Evolutionary conservation across 2,329 filamentous ascomycete species (phyloP).

Genomic region (Aspergillus nomiae): DNA sequence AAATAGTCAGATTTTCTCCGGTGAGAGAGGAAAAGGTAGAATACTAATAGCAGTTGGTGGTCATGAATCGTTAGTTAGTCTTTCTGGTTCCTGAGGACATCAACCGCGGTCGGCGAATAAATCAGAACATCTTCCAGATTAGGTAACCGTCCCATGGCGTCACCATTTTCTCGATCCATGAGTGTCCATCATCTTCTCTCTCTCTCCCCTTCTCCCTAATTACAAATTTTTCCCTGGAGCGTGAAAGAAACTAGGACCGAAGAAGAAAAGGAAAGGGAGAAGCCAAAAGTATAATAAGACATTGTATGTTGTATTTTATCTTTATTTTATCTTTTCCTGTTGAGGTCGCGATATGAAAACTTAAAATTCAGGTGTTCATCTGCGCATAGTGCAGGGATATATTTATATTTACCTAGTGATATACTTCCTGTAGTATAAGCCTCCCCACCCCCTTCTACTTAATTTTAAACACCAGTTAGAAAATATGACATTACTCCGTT

Average conservation of each 20-base stretch:
- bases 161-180: not conserved
- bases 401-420: not conserved
- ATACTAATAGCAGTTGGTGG: not conserved
- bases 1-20: not conserved
- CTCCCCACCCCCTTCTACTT: not conserved
- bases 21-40: not conserved
- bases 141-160: not conserved
- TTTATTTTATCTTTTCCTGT: not conserved
- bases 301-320: not conserved
- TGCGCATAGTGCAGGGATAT: not conserved
- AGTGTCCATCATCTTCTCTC: not conserved
- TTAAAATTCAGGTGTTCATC: not conserved
- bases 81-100: not conserved
- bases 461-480: not conserved
- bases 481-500: not conserved
- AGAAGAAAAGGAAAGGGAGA: not conserved
- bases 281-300: not conserved
- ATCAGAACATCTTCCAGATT: not conserved
- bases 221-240: not conserved
- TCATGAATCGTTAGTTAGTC: not conserved
- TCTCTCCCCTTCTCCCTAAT: not conserved
- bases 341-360: not conserved
- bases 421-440: not conserved
- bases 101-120: not conserved
- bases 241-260: not conserved